phyloP scores from a whole-genome alignment of 805 yeast species.

The Candida endomychidarum region DNA sequence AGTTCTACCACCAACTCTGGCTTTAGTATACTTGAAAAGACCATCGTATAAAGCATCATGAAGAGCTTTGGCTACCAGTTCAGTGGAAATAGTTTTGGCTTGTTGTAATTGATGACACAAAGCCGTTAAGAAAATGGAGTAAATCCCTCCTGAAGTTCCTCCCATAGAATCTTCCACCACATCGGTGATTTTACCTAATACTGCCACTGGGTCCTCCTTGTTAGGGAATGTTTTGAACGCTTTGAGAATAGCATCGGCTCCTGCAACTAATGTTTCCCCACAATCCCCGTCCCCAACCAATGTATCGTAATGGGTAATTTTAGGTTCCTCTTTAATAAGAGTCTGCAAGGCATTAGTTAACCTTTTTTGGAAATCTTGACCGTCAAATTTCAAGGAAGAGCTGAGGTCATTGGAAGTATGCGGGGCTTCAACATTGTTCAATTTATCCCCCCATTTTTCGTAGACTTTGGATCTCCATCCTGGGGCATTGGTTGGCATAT shows the following conservation, averaged over 20 bases:
- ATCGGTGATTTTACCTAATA: constrained; percentile 73
- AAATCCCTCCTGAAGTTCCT: constrained; percentile 93
- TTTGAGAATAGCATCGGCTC: constrained; percentile 69
- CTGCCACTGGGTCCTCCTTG: constrained; percentile 50
- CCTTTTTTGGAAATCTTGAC: constrained; percentile 48
- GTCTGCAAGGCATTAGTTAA: constrained; percentile 43
- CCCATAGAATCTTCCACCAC: constrained; percentile 92
- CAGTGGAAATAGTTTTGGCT: constrained; percentile 33
- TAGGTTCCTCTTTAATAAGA: constrained; percentile 57
- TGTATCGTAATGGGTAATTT: constrained; percentile 81
- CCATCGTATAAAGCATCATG: constrained; percentile 62
- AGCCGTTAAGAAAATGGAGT: constrained; percentile 81
- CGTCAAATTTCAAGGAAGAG: constrained; percentile 31
- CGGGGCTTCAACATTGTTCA: constrained; percentile 32
- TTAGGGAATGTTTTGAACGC: constrained; percentile 44
- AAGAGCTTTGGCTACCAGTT: constrained; percentile 49
- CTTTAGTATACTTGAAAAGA: constrained; percentile 81
- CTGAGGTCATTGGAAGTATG: constrained; percentile 24
- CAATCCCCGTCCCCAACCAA: constrained; percentile 97
- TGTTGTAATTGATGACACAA: constrained; percentile 52
- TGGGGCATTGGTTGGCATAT: constrained; percentile 72
- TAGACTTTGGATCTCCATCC: constrained; percentile 67
- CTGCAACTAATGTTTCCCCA: constrained; percentile 85
- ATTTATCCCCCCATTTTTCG: constrained; percentile 29
- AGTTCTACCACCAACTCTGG: constrained; percentile 86